Evolutionary conservation across 2,329 filamentous ascomycete genomes (phyloP).

Genomic region (Penicillium janthinellum): DNA sequence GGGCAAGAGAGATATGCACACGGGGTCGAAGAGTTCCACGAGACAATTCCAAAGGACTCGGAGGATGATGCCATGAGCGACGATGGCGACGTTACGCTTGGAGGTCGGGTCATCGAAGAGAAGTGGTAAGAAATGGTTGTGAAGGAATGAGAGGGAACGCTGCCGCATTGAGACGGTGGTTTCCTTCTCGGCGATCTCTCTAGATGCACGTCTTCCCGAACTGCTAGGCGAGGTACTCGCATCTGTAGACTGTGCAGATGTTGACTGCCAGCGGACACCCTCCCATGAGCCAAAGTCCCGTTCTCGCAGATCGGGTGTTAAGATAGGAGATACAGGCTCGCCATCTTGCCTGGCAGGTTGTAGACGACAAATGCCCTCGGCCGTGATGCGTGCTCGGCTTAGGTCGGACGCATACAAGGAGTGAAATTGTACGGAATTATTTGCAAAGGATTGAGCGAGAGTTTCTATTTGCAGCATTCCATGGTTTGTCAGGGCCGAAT

Average conservation of each 20-base stretch:
- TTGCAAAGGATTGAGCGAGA: conserved; percentile 67
- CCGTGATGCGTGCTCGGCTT: conserved; percentile 65
- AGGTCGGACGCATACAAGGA: conserved; percentile 78
- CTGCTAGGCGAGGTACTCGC: background rate
- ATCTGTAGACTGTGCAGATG: conserved; percentile 13
- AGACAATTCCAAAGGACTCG: conserved; percentile 67
- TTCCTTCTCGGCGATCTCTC: conserved; percentile 63
- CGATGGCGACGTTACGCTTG: conserved; percentile 61
- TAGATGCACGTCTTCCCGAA: conserved; percentile 19
- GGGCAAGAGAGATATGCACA: conserved; percentile 45
- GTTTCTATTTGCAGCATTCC: conserved; percentile 76
- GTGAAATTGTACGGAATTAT: conserved; percentile 65
- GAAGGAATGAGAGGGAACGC: conserved; percentile 68
- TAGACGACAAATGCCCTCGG: conserved; percentile 31
- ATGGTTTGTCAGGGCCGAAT: conserved; percentile 79
- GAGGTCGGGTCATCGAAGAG: conserved; percentile 39
- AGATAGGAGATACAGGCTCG: conserved; percentile 11
- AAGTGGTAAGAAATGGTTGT: conserved; percentile 63
- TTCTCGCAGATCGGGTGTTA: conserved; percentile 37
- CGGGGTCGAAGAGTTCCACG: conserved; percentile 55
- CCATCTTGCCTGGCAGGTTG: conserved; percentile 8
- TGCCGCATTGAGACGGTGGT: conserved; percentile 65
- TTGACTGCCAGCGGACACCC: conserved; percentile 32
- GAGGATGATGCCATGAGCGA: conserved; percentile 83
- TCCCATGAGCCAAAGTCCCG: conserved; percentile 46